A percentile compares a stretch with the other conserved stretches of the same genome.
Conservation (phyloP, 116 monocot species). For the Phalaenopsis hybrid region DNA sequence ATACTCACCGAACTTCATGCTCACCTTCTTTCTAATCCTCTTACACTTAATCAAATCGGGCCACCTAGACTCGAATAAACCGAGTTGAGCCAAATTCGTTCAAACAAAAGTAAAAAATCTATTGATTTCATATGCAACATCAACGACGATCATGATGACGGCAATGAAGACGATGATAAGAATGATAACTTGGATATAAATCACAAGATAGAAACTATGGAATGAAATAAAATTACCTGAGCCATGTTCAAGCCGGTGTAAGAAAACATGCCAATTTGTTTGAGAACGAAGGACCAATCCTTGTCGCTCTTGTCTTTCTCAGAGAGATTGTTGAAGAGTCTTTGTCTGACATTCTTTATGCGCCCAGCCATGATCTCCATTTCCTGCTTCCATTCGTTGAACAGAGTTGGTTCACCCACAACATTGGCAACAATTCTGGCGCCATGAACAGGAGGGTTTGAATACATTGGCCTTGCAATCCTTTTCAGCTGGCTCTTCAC, state of each 20-base stretch:
- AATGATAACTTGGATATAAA: background rate
- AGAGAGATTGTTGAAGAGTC: slow-evolving; percentile 60
- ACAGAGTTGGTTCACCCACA: slow-evolving; percentile 75
- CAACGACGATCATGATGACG: background rate
- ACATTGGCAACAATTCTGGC: slow-evolving; percentile 97
- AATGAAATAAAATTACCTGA: slow-evolving; percentile 40
- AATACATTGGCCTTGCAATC: slow-evolving; percentile 95
- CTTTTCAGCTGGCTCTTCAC: slow-evolving; percentile 99
- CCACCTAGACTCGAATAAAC: too few relatives aligned
- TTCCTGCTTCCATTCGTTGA: slow-evolving; percentile 91
- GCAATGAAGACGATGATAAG: background rate
- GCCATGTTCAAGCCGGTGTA: slow-evolving; percentile 84
- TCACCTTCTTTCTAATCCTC: too few relatives aligned
- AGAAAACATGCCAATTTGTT: slow-evolving; percentile 99
- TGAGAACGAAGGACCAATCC: slow-evolving; percentile 96
- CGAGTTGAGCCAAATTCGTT: background rate
- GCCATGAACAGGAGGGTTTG: slow-evolving; percentile 97
- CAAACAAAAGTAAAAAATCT: background rate
- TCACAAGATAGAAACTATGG: background rate
- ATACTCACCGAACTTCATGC: too few relatives aligned
- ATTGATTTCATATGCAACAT: background rate
- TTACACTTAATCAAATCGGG: too few relatives aligned
- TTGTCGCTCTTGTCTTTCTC: slow-evolving; percentile 78
- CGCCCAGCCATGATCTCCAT: slow-evolving; percentile 95
- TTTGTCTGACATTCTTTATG: slow-evolving; percentile 85